phyloP scores from a whole-genome alignment of 306 rosid genomes.

The Abrus pulchellus region DNA sequence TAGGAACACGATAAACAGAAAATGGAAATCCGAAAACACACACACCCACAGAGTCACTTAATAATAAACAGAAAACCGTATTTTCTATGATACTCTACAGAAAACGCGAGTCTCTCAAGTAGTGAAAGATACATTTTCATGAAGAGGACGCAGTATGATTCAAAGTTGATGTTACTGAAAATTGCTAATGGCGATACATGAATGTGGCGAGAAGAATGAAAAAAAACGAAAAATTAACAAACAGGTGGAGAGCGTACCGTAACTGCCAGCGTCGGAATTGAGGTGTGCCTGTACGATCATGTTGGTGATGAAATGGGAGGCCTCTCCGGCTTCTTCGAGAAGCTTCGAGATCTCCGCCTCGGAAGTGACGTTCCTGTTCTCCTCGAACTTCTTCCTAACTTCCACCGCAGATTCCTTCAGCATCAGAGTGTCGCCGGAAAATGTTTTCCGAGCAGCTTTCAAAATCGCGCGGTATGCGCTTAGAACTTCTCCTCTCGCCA shows the following conservation, averaged over 20 bases:
- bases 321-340: conserved; percentile 81
- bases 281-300: conserved; percentile 93
- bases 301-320: conserved; percentile 78
- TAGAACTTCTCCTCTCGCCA: conserved; percentile 74
- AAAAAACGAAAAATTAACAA: conserved; percentile 39
- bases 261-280: conserved; percentile 67
- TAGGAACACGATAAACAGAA: background rate
- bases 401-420: conserved; percentile 73
- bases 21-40: no score
- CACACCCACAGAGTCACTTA: no score
- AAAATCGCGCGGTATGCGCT: conserved; percentile 79
- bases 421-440: conserved; percentile 79
- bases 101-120: no score
- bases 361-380: conserved; percentile 66
- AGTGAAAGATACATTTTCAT: no score
- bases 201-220: background rate
- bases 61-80: background rate
- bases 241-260: conserved; percentile 63
- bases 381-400: conserved; percentile 81
- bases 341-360: conserved; percentile 78
- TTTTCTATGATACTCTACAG: no score
- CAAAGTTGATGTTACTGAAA: background rate
- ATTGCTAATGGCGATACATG: background rate
- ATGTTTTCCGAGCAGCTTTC: conserved; percentile 80
- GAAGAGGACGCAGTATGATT: background rate